Evolutionary conservation across 139 green algal genomes (phyloP).

Genomic region (Trebouxia sp.): DNA sequence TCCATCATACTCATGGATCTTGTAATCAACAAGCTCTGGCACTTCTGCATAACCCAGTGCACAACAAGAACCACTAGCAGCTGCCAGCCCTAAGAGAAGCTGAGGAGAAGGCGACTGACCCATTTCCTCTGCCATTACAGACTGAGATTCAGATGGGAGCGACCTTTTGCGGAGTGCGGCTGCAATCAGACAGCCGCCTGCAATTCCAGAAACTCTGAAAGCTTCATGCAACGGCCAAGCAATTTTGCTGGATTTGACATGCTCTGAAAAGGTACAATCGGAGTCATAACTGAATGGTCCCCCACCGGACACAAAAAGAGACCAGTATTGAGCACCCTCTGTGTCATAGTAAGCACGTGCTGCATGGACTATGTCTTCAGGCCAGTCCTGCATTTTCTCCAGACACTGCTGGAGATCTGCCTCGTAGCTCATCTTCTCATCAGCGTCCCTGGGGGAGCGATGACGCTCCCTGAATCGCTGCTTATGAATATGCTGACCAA

Average conservation of each 20-base stretch:
- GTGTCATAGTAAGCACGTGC: constrained; percentile 16
- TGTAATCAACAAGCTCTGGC: constrained; percentile 2
- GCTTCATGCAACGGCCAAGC: constrained; percentile 9
- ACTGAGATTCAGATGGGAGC: neutral
- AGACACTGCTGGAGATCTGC: neutral
- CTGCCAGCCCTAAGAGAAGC: neutral
- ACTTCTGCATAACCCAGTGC: neutral
- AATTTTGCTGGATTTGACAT: constrained; percentile 5
- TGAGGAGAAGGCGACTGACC: neutral
- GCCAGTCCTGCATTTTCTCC: neutral
- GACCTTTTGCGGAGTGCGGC: neutral
- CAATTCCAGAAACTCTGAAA: neutral
- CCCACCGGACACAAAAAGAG: neutral
- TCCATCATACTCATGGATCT: constrained; percentile 11
- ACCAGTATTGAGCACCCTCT: neutral
- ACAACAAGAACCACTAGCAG: neutral
- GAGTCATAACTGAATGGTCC: neutral
- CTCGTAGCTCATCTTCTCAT: constrained; percentile 5
- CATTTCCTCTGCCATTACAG: neutral
- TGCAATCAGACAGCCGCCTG: constrained; percentile 6
- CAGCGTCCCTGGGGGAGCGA: too few species aligned
- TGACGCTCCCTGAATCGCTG: neutral
- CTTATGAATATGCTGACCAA: neutral
- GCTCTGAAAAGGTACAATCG: constrained; percentile 1
- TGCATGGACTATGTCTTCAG: neutral